Evolutionary conservation across 352 stramenopile species (phyloP).

Genomic region (Pythium coloratum): DNA sequence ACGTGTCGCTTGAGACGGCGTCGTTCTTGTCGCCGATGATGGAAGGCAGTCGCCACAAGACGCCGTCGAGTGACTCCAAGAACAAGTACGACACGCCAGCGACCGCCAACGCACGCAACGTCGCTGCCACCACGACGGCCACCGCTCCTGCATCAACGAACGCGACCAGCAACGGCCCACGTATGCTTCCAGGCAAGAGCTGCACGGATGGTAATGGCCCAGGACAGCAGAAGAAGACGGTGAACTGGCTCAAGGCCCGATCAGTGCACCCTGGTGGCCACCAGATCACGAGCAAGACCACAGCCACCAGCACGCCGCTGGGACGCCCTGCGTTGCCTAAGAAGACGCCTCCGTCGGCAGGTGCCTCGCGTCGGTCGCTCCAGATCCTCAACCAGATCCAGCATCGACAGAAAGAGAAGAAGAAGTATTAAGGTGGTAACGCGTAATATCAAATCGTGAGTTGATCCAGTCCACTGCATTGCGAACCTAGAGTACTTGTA

Average conservation of each 20-base stretch:
- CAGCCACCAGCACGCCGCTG: constrained; percentile 6
- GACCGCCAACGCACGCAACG: constrained; percentile 29
- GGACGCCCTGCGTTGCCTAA: constrained; percentile 28
- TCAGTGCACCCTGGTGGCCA: constrained; percentile 35
- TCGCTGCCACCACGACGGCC: constrained; percentile 4
- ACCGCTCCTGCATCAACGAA: not conserved
- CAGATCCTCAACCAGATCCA: constrained; percentile 86
- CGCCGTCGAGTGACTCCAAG: constrained; percentile 55
- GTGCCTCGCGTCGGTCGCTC: constrained; percentile 65
- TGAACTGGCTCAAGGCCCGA: constrained; percentile 82
- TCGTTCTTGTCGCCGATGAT: constrained; percentile 62
- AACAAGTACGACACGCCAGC: constrained; percentile 58
- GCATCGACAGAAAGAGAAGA: constrained; percentile 40
- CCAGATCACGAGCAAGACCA: constrained; percentile 6
- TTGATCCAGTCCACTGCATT: too few relatives aligned
- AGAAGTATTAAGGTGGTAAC: constrained; percentile 11
- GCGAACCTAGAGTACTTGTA: too few relatives aligned
- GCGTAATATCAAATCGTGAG: not conserved
- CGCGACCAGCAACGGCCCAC: constrained; percentile 30
- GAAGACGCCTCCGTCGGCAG: constrained; percentile 65
- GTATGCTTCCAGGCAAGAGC: constrained; percentile 52
- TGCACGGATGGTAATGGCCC: constrained; percentile 29
- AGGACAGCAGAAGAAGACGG: constrained; percentile 39
- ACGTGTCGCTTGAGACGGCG: constrained; percentile 5
- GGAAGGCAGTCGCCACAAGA: constrained; percentile 28